Evolutionary conservation across 2,329 filamentous ascomycete species (phyloP).

Genomic region (Trichoderma gracile): DNA sequence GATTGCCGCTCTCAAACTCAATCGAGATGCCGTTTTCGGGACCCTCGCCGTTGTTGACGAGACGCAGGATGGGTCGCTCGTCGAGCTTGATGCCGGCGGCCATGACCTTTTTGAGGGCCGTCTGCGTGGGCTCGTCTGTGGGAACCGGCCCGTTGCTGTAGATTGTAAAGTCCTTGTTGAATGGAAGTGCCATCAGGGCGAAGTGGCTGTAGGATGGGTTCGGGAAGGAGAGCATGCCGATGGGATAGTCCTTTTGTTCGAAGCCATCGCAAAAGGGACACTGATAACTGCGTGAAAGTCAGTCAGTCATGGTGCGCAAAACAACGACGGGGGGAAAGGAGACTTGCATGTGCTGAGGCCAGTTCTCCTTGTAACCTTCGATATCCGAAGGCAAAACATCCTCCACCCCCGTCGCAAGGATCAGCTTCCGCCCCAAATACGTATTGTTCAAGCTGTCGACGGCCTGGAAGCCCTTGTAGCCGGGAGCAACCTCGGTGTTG

Average conservation of each 20-base stretch:
- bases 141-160: constrained; percentile 50
- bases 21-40: constrained; percentile 37
- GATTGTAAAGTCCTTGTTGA: constrained; percentile 48
- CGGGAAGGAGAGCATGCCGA: constrained; percentile 50
- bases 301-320: background rate
- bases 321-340: too few relatives aligned
- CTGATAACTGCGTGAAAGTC: constrained; percentile 45
- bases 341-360: constrained; percentile 40
- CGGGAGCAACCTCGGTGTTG: constrained; percentile 29
- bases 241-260: constrained; percentile 52
- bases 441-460: constrained; percentile 44
- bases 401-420: constrained; percentile 55
- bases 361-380: constrained; percentile 50
- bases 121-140: constrained; percentile 9
- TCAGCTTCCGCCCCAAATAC: constrained; percentile 54
- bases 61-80: constrained; percentile 38
- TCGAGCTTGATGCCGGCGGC: constrained; percentile 43
- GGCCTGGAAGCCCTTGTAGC: constrained; percentile 39
- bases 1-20: constrained; percentile 43
- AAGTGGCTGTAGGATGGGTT: constrained; percentile 40
- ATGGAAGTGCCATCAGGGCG: constrained; percentile 45
- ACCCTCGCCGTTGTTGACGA: constrained; percentile 28
- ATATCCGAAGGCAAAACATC: constrained; percentile 52
- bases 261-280: constrained; percentile 63
- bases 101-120: constrained; percentile 30